Percentiles rank a stretch among this genome's conserved stretches.
phyloP scores from a whole-genome alignment of 192 early-diverging fungal genomes.

The Coemansia sp. region DNA sequence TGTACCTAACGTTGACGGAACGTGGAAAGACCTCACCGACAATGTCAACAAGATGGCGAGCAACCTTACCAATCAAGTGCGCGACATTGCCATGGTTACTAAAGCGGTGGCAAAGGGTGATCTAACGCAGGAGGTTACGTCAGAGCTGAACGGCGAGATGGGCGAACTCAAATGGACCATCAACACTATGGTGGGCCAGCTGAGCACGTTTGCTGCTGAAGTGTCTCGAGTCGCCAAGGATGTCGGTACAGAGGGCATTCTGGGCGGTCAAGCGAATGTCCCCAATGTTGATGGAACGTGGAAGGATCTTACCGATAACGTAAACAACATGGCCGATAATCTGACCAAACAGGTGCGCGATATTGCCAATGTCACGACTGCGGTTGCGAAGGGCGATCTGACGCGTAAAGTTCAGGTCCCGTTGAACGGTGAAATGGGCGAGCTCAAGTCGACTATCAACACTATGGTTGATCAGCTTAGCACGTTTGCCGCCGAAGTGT shows the following conservation, averaged over 20 bases:
- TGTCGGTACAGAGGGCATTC: slow-evolving; percentile 63
- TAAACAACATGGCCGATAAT: slow-evolving; percentile 60
- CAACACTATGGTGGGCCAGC: slow-evolving; percentile 62
- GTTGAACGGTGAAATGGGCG: slow-evolving; percentile 3
- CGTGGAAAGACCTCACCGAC: slow-evolving; percentile 62
- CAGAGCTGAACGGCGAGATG: slow-evolving; percentile 64
- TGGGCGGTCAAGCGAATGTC: slow-evolving; percentile 19
- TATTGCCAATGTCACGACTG: slow-evolving; percentile 61
- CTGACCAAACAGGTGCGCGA: slow-evolving; percentile 66
- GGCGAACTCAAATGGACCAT: slow-evolving; percentile 59
- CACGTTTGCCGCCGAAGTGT: slow-evolving; percentile 20
- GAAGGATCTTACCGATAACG: slow-evolving; percentile 46
- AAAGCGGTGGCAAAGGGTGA: slow-evolving; percentile 64
- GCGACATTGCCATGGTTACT: slow-evolving; percentile 58
- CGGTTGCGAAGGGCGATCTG: slow-evolving; percentile 58
- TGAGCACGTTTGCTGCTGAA: slow-evolving; percentile 54
- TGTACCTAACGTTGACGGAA: slow-evolving; percentile 59
- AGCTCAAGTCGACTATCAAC: slow-evolving; percentile 54
- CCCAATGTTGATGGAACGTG: slow-evolving; percentile 18
- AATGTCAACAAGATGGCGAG: slow-evolving; percentile 60
- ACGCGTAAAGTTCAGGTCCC: slow-evolving; percentile 21
- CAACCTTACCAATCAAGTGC: slow-evolving; percentile 60
- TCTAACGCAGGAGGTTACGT: slow-evolving; percentile 55
- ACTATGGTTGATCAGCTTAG: slow-evolving; percentile 35
- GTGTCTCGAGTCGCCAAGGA: slow-evolving; percentile 69